A percentile compares a stretch with the other conserved stretches of the same genome.
Conservation (phyloP, 805 yeast genomes). For the Kazachstania viticola region DNA sequence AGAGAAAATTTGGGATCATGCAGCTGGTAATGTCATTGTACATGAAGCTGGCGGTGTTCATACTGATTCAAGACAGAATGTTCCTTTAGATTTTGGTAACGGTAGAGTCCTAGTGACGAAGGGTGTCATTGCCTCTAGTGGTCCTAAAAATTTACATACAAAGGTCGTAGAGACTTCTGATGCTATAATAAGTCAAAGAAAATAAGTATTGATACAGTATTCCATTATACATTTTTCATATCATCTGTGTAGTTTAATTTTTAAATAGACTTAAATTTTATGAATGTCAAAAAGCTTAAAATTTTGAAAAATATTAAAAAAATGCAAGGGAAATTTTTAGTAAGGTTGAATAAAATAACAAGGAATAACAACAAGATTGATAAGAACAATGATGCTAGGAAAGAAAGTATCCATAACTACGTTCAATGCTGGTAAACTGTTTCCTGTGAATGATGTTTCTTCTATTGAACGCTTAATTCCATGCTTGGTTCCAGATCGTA, state of each 20-base stretch:
- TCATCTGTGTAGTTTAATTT: no score
- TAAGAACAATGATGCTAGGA: conserved; percentile 5
- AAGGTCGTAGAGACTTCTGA: conserved; percentile 16
- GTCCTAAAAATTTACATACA: conserved; percentile 19
- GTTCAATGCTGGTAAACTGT: conserved; percentile 44
- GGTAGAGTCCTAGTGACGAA: conserved; percentile 74
- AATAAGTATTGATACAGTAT: no score
- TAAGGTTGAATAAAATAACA: neutral
- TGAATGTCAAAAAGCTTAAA: no score
- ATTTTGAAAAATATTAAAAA: no score
- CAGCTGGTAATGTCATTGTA: conserved; percentile 83
- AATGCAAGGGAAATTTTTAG: no score
- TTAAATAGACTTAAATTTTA: no score
- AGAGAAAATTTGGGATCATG: conserved; percentile 98
- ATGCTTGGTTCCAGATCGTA: conserved; percentile 28
- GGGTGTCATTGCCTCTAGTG: conserved; percentile 82
- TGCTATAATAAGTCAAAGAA: conserved; percentile 14
- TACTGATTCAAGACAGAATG: conserved; percentile 65
- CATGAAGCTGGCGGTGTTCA: conserved; percentile 88
- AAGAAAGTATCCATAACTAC: conserved; percentile 27
- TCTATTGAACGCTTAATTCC: conserved; percentile 19
- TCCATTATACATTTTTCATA: no score
- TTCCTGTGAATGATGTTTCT: conserved; percentile 28
- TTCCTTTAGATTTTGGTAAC: conserved; percentile 62
- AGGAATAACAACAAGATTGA: neutral